Evolutionary conservation across 495 filamentous ascomycete species (phyloP).

Genomic region (Rostrohypoxylon terebratum): DNA sequence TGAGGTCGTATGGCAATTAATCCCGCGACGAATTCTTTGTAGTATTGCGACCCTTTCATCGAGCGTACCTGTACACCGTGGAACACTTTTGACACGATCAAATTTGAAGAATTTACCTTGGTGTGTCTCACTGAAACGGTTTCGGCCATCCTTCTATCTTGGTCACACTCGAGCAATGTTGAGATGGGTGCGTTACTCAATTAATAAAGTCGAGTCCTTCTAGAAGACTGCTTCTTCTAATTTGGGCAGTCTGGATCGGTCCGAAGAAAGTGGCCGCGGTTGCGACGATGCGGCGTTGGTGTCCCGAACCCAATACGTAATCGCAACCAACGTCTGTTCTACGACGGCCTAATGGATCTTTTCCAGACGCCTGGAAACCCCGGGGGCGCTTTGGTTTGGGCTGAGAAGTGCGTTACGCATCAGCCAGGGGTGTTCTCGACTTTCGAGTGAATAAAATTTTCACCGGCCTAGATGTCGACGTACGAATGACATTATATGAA

Average conservation of each 20-base stretch:
- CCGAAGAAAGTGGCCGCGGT: neutral
- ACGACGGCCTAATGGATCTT: neutral
- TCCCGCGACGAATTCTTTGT: slow-evolving; percentile 9
- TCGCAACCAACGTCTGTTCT: slow-evolving; percentile 10
- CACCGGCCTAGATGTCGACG: neutral
- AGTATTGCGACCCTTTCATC: neutral
- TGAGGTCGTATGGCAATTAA: slow-evolving; percentile 21
- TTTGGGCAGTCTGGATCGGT: slow-evolving; percentile 29
- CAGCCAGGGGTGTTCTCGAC: neutral
- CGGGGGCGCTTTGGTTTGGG: slow-evolving; percentile 7
- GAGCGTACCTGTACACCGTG: neutral
- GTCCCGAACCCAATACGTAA: slow-evolving; percentile 20
- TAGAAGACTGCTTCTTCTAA: slow-evolving; percentile 31
- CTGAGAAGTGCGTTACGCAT: slow-evolving; percentile 10
- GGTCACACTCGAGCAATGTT: neutral
- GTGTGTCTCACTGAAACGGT: slow-evolving; percentile 23
- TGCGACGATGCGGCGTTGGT: slow-evolving; percentile 26
- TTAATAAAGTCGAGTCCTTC: slow-evolving; percentile 33
- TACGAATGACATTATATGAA: neutral
- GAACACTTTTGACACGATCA: slow-evolving; percentile 5
- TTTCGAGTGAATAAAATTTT: slow-evolving; percentile 1
- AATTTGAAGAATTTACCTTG: slow-evolving; percentile 6
- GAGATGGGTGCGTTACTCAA: slow-evolving; percentile 12
- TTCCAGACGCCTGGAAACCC: slow-evolving; percentile 26
- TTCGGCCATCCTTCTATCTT: slow-evolving; percentile 2